Percentiles rank a stretch among this genome's conserved stretches.
Evolutionary conservation across 2,329 filamentous ascomycete species (phyloP).

Genomic region (Zasmidium angulare): DNA sequence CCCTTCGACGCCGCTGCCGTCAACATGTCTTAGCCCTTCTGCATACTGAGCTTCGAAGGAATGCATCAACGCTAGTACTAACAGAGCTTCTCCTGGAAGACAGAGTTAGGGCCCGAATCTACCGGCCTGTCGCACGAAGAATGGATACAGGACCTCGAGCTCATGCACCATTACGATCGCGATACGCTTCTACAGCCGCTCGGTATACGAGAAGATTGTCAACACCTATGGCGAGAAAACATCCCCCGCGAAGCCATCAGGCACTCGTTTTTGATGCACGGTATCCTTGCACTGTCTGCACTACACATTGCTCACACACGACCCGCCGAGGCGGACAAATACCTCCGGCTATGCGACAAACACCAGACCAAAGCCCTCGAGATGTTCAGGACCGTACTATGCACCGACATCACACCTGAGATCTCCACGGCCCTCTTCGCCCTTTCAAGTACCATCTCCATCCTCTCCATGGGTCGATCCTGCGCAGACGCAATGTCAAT

Average conservation of each 20-base stretch:
- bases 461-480: constrained; percentile 14
- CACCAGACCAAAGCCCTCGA: constrained; percentile 27
- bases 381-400: constrained; percentile 21
- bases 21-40: background rate
- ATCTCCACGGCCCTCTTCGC: constrained; percentile 25
- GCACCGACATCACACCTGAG: constrained; percentile 19
- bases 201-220: constrained; percentile 15
- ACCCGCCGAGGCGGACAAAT: constrained; percentile 18
- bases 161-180: constrained; percentile 29
- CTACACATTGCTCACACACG: constrained; percentile 22
- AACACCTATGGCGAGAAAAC: constrained; percentile 21
- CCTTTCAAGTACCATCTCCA: constrained; percentile 14
- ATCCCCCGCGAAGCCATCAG: constrained; percentile 24
- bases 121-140: constrained; percentile 9
- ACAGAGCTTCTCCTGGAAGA: background rate
- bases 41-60: background rate
- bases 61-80: constrained; percentile 2
- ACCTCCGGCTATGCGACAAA: constrained; percentile 23
- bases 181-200: constrained; percentile 9
- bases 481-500: constrained; percentile 16
- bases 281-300: constrained; percentile 27
- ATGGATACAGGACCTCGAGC: constrained; percentile 31
- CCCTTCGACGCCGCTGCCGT: background rate
- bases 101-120: background rate
- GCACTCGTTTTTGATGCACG: constrained; percentile 29